Percentiles rank a stretch among this genome's conserved stretches.
Evolutionary conservation across 1,139 yeast genomes (phyloP).

Genomic region (Yamadazyma atmosphaerica): DNA sequence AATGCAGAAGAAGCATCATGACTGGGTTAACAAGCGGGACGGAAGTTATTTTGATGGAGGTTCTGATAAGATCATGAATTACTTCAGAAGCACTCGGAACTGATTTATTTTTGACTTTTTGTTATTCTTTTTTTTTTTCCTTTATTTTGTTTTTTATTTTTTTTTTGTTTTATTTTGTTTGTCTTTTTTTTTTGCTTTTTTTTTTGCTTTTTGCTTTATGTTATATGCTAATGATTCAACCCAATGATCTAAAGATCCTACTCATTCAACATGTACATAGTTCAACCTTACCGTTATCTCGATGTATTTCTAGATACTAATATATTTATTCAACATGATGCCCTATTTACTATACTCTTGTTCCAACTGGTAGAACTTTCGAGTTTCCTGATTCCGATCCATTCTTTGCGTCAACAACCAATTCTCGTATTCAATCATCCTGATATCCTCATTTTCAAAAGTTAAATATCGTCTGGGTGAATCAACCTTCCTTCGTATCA

Average conservation of each 20-base stretch:
- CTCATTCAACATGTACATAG: conserved; percentile 1
- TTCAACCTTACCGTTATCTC: neutral
- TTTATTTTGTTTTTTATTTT: too few relatives aligned
- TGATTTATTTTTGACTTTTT: neutral
- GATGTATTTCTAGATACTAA: neutral
- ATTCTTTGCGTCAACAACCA: conserved; percentile 17
- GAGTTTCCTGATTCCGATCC: conserved; percentile 14
- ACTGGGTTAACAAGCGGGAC: conserved; percentile 42
- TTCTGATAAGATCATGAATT: conserved; percentile 43
- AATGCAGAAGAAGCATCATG: conserved; percentile 46
- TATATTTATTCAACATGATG: conserved; percentile 1
- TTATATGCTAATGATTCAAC: neutral
- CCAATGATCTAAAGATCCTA: too few relatives aligned
- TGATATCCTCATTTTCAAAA: conserved; percentile 14
- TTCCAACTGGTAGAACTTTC: conserved; percentile 20
- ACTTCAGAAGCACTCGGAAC: conserved; percentile 46
- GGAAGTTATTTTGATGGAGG: conserved; percentile 48
- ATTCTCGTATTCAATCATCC: conserved; percentile 16
- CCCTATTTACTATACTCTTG: conserved; percentile 8
- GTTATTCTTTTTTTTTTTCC: neutral
- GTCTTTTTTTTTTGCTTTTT: neutral
- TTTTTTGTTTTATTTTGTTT: neutral
- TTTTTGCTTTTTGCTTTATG: neutral
- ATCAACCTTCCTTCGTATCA: conserved; percentile 19
- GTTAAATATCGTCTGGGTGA: conserved; percentile 3